Evolutionary conservation across 768 basidiomycete species (phyloP), one percentile per base, ranked within the genome.

Genomic region (Macrolepiota albuminosa): DNA sequence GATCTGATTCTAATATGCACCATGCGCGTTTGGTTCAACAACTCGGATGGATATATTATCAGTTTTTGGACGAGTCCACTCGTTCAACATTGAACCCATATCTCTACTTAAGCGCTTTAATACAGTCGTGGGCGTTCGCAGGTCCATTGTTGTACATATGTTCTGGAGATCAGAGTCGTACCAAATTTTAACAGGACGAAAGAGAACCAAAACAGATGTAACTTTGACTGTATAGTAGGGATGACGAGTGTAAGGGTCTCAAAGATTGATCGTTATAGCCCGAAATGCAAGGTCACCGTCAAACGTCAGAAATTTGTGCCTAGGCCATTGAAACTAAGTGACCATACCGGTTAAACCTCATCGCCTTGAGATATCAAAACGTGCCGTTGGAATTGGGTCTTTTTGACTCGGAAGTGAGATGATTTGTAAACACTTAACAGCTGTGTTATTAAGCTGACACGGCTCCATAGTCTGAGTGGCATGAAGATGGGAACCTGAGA

Each of bases 1-100:
- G 57, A 59, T 61, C 56, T 56, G 57, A 58, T 62, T 55, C 52
- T 37, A 56, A 54, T 49, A 48, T 56, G 29, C 37, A 39, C 21
- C 52, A 36, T 57, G 42, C 53, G 53, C 62, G 52, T 29, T 57
- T 52, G 36, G 54, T 51, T 62, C 45, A 47, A 9, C 48, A 49
- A 24, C 39, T 57, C 37, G 61, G 48, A 33, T 42, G 55, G 26
- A 37, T 21, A 36, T 7, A 36, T 16, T 14, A 36, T 37, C 14
- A 53, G 16, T 45, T 57, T 14, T 53, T 42, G 42, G 57, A 57
- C 45, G 29, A 51, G 21, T 46, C 51, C 56, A 55, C 31, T 9
- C 21, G 36, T 58, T 45, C 2, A 58, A 55, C 46, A 42, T 53
- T 37, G 39, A 57, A 43, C 46, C 49, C 37, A 48, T 29, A 34